Base-by-base conservation (phyloP, 2,329 filamentous ascomycete genomes). In the Aureobasidium sp. region DNA sequence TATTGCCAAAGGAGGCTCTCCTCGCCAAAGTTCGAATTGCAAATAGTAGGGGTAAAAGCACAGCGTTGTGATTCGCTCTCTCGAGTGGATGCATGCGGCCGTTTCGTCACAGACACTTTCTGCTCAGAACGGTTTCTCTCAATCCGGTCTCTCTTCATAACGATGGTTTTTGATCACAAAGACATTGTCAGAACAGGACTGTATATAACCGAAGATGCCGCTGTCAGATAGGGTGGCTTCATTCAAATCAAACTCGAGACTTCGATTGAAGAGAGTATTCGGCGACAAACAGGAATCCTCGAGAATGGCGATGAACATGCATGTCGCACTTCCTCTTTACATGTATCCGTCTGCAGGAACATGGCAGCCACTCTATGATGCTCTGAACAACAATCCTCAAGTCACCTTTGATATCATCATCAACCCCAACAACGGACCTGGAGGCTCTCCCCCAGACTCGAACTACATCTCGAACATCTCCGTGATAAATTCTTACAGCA, bases 281-380 rank as follows among this genome's bases (percentile, higher is more conserved):
- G 44, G 8, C n/a, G 12, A 31, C 34, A 49, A 39, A 29, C 45
- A 20, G 5, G 14, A 37, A 31, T 17, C 44, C 39, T 31, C 1
- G 9, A 55, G 39, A 31, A 53, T 62, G 49, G 31, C 58, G 3
- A 39, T 39, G 47, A 53, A 62, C 4, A 56, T 63, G 61, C 22
- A 52, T 47, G 41, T 63, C 11, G 53, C 61, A n/a, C 37, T 72
- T 25, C 70, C 70, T 5, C 67, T 72, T 31, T 72, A 71, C 66
- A 71, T 69, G 64, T 71, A 69, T 55, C 69, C 70, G 5, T 63
- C 62, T 36, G 58, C 64, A 9, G 62, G 60, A 11, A 47, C 56
- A 34, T 72, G 69, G 69, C 61, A 68, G 27, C 67, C 66, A 7
- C 65, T 70, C 41, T 67, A 67, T 63, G 60, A 60, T 20, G 67